phyloP scores from a whole-genome alignment of 768 basidiomycete species.

The Leucosporidium yakuticum region DNA sequence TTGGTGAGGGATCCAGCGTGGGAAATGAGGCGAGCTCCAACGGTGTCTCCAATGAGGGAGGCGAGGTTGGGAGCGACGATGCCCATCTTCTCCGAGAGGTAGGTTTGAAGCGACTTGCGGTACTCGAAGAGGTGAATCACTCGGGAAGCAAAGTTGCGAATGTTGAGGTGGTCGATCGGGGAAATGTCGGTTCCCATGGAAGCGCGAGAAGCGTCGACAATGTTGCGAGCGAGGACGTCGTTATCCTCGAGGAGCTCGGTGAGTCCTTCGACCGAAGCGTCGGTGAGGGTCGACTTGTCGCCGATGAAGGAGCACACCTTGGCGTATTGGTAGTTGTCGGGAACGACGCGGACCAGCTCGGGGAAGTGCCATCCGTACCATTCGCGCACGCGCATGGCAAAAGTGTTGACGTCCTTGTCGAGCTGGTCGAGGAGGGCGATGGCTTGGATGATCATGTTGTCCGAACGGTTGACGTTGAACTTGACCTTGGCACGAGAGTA shows the following conservation, averaged over 20 bases:
- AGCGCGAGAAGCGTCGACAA: conserved; percentile 86
- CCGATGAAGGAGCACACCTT: conserved; percentile 76
- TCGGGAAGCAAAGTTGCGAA: conserved; percentile 79
- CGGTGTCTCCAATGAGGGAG: conserved; percentile 68
- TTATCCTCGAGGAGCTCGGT: conserved; percentile 68
- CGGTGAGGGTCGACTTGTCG: conserved; percentile 71
- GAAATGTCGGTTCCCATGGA: conserved; percentile 90
- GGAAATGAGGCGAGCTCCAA: conserved; percentile 67
- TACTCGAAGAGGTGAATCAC: conserved; percentile 90
- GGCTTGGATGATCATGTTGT: conserved; percentile 97
- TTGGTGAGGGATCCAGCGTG: conserved; percentile 96
- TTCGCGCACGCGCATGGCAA: conserved; percentile 95
- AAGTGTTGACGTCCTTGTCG: conserved; percentile 98
- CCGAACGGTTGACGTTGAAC: conserved; percentile 80
- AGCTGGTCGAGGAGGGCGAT: conserved; percentile 95
- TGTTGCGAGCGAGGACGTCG: conserved; percentile 72
- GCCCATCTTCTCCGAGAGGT: conserved; percentile 96
- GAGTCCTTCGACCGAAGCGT: conserved; percentile 73
- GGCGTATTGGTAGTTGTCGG: conserved; percentile 94
- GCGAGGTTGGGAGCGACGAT: conserved; percentile 93
- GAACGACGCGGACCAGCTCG: conserved; percentile 84
- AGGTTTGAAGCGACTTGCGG: conserved; percentile 78
- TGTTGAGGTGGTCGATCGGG: conserved; percentile 93
- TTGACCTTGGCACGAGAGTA: conserved; percentile 97
- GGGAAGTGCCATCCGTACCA: conserved; percentile 99